phyloP scores from a whole-genome alignment of 2,329 filamentous ascomycete species.

The Stemphylium vesicarium region DNA sequence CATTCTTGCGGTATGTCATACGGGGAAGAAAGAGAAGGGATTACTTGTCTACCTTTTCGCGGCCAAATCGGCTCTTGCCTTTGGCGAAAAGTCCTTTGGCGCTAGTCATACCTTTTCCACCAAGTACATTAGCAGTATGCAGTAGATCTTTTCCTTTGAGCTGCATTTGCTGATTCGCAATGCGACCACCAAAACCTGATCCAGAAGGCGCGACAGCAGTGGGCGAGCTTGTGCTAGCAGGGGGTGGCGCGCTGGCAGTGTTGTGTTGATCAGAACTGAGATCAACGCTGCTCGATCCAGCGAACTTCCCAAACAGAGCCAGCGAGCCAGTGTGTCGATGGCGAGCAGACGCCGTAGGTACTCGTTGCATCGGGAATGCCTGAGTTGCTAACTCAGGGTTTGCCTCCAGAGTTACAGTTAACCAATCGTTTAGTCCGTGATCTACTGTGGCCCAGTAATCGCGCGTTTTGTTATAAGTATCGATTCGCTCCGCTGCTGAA shows the following conservation, averaged over 20 bases:
- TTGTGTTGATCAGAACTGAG: conserved; percentile 28
- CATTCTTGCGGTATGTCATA: conserved; percentile 15
- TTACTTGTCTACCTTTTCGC: conserved; percentile 87
- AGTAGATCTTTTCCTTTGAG: conserved; percentile 88
- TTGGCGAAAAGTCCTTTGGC: conserved; percentile 92
- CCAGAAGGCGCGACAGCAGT: conserved; percentile 23
- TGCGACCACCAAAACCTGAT: conserved; percentile 29
- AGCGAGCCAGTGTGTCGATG: conserved; percentile 47
- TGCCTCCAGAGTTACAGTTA: conserved; percentile 56
- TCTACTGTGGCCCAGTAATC: conserved; percentile 74
- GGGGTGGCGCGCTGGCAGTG: conserved; percentile 34
- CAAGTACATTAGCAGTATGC: conserved; percentile 76
- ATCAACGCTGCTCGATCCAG: conserved; percentile 28
- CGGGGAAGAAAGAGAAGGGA: conserved; percentile 50
- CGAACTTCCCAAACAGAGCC: conserved; percentile 43
- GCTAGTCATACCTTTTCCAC: conserved; percentile 75
- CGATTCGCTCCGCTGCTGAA: conserved; percentile 71
- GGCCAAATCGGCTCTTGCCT: conserved; percentile 80
- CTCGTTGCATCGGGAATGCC: conserved; percentile 25
- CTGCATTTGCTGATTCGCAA: conserved; percentile 60
- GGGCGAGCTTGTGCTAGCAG: conserved; percentile 32
- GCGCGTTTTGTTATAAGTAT: conserved; percentile 74
- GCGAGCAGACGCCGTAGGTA: conserved; percentile 37
- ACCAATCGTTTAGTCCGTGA: conserved; percentile 72
- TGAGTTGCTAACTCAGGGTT: conserved; percentile 59